Base-by-base conservation (phyloP, 1,284 basidiomycete species). In the Hemileia vastatrix region DNA sequence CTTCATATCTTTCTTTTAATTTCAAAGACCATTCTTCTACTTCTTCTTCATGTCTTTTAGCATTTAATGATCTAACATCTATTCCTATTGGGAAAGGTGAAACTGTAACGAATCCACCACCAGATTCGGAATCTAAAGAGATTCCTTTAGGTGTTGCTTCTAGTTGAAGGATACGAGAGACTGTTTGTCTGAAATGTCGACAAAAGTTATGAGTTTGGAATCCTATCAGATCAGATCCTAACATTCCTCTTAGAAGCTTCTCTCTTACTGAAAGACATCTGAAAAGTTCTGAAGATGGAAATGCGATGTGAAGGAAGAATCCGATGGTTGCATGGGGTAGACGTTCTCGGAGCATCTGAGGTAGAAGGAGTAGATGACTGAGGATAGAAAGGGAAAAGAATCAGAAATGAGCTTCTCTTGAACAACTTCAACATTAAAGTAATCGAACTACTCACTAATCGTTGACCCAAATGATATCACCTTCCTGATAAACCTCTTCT, bases 31-130 rank as follows among this genome's bases (percentile, higher is more conserved):
- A 91, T 67, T 91, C 87, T 3, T 80, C 77, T 2, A 91, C 89
- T 59, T 90, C 88, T 0, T 84, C 82, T 55, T 90, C 84, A n/a
- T 79, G 79, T 69, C 86, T 86, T 75, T 84, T 85, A 67, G 83
- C 79, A 63, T 83, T 83, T 50, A 91, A 77, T 60, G 82, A 80
- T 60, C 78, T 77, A 15, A 90, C 87, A 70, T 91, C 90, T 66
- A 92, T 90, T 2, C 90, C 90, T 83, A 92, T 90, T 0, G 89
- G 87, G 76, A 90, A 90, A 13, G 88, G 86, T 0, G 85, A 86
- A 4, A 91, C 87, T 67, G 89, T 86, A 45, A 90, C 86, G 69
- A 91, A 90, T 3, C 83, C 78, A 52, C 71, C 69, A 44, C 67
- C 69, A 59, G 66, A 66, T 65, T 52, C 74, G n/a, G n/a, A n/a